These are phyloP conservation scores for Pulveroboletus frians DNA, from an alignment of 768 basidiomycete species.

Conservation along the genomic window DNA sequence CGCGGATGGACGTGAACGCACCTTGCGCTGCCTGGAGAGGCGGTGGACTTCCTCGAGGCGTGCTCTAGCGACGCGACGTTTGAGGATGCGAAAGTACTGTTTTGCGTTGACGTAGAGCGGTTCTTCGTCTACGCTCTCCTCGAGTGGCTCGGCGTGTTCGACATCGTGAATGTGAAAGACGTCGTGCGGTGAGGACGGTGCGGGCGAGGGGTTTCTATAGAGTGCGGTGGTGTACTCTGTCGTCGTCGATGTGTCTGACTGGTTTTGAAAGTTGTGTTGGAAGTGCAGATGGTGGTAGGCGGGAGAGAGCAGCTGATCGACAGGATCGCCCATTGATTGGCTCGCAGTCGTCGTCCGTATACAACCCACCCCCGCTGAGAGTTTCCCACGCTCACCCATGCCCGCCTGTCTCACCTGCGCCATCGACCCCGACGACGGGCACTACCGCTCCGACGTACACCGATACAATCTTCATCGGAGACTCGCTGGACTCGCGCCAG, in stretches of 20 bases:
- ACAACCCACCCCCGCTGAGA: constrained; percentile 2
- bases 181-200: constrained; percentile 25
- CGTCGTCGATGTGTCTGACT: too few relatives aligned
- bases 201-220: constrained; percentile 31
- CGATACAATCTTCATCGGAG: constrained; percentile 98
- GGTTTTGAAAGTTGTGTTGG: constrained; percentile 27
- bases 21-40: constrained; percentile 91
- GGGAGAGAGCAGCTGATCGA: constrained; percentile 58
- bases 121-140: constrained; percentile 78
- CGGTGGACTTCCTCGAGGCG: constrained; percentile 92
- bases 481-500: constrained; percentile 83
- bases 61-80: constrained; percentile 85
- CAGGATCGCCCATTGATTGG: constrained; percentile 53
- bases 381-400: background rate
- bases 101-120: constrained; percentile 99
- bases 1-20: constrained; percentile 23
- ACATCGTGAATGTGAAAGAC: constrained; percentile 29
- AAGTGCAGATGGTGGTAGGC: constrained; percentile 45
- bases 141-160: constrained; percentile 25
- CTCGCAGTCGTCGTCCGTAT: constrained; percentile 27
- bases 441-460: constrained; percentile 94
- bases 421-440: constrained; percentile 88
- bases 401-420: constrained; percentile 87
- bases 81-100: constrained; percentile 97
- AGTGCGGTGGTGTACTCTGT: constrained; percentile 16